These are phyloP conservation scores for Yamadazyma triangularis DNA, from an alignment of 1,139 yeast genomes.

Conservation along the genomic window DNA sequence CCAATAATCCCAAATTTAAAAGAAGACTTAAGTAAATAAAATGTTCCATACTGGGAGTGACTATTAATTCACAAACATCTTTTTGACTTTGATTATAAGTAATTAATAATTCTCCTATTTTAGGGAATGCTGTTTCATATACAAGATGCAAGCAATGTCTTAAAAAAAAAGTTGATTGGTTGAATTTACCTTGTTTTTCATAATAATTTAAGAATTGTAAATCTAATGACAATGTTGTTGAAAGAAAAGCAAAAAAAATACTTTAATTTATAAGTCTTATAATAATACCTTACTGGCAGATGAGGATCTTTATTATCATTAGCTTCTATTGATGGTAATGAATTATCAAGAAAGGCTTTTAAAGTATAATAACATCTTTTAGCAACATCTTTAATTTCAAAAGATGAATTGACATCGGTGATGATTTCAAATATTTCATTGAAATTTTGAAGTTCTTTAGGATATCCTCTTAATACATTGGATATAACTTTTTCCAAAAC, in stretches of 20 bases:
- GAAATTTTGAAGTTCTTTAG: constrained; percentile 1
- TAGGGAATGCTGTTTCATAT: constrained; percentile 4
- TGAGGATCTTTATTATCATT: too few species aligned
- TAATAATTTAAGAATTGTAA: constrained; percentile 8
- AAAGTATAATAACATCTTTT: too few species aligned
- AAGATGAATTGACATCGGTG: constrained; percentile 4
- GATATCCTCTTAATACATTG: constrained; percentile 1
- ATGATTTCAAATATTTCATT: constrained; percentile 5
- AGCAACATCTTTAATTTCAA: constrained; percentile 5
- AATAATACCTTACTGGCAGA: constrained; percentile 4
- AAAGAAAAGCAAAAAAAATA: constrained; percentile 5
- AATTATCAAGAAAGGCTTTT: too few species aligned
- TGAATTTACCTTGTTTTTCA: constrained; percentile 1
- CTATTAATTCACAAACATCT: constrained; percentile 20
- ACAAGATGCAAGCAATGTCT: constrained; percentile 3
- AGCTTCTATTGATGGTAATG: too few species aligned
- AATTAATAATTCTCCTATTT: constrained; percentile 4
- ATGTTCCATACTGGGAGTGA: constrained; percentile 29
- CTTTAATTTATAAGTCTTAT: constrained; percentile 5
- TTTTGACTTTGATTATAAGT: constrained; percentile 19
- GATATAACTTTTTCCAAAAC: constrained; percentile 19
- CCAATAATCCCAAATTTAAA: constrained; percentile 17
- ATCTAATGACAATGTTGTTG: constrained; percentile 6
- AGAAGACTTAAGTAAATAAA: constrained; percentile 26
- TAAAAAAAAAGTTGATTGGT: constrained; percentile 1